Base-by-base conservation (phyloP, 2,329 filamentous ascomycete genomes). In the Fusarium solani-melongenae region DNA sequence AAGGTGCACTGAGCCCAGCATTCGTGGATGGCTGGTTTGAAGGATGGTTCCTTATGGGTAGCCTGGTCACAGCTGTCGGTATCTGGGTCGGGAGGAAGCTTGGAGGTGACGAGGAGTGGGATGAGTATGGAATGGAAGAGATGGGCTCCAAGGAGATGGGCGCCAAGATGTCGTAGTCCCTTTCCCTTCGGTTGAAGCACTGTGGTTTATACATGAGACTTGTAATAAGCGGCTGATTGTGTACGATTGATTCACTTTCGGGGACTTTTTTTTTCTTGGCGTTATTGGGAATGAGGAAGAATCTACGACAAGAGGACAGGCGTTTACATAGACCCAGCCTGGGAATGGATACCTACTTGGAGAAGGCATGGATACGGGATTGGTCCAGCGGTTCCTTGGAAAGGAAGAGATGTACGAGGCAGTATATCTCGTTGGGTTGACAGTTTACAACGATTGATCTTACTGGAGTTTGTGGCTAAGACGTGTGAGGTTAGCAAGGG, bases 1-100 rank as follows among this genome's bases (percentile, higher is more conserved):
- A 93, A 49, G 93, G 93, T 22, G 93, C 94, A 17, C 85, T 97
- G 91, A 81, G 83, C 62, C 87, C 87, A 5, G 81, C 80, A 11
- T 89, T 89, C 71, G 87, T 88, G 38, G 85, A 97, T 77, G 87
- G 89, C 33, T 97, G 94, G 94, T 97, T 97, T 76, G 94, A 97
- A 81, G 91, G 90, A 9, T 96, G 94, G 92, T 97, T 97, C 81
- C 82, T 97, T 64, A 80, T 91, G 4, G 92, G 92, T 6, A 92
- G 91, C 70, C 84, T 86, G 0, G 78, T 88, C 14, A 96, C 94
- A 2, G 91, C 88, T 1, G 78, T 89, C n/a, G 94, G 93, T 0
- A 91, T 97, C 24, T 93, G 92, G 87, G 80, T 95, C 5, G 92
- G 93, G 0, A 87, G 90, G 70, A 91, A 90, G 79, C 84, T 94